Base-by-base conservation (phyloP, 1,284 basidiomycete species). In the Ganoderma lucidum region DNA sequence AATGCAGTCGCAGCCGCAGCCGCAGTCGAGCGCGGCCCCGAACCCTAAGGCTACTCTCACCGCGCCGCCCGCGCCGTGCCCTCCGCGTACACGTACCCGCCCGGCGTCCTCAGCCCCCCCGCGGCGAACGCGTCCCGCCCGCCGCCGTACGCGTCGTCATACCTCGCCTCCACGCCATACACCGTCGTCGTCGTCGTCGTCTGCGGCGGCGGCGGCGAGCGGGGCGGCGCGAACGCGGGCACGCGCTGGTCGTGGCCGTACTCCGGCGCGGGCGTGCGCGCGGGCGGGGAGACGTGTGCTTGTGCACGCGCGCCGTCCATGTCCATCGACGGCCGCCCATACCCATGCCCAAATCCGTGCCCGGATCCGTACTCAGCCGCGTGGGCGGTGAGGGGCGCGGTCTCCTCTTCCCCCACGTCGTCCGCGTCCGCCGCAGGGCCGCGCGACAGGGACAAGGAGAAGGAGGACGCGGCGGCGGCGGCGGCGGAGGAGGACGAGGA, bases 71-170 rank as follows among this genome's bases (percentile, higher is more conserved):
- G 23, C 23, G 23, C 23, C 23, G 23, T 1, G 23, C 23, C 23
- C 23, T 23, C 23, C 23, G 23, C 23, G 23, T 23, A 23, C 23
- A 23, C 23, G 23, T 23, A 1, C 23, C 23, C 23, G 1, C 23
- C 23, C 23, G 37, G 58, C 14, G 58, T 42, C 12, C 58, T 8
- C 58, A 60, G 12, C 5, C 58, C 58, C 10, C 58, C 58, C 32
- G 58, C 15, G 2, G 58, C 19, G 17, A 28, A 39, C 58, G 58
- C 58, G 58, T 60, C 58, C 37, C 58, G 58, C 58, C 58, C 58
- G 14, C 58, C 58, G 14, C 39, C 58, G 8, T 60, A 60, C 58
- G 58, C 58, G 39, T 60, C 58, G 14, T 60, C 58, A 10, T 60
- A 60, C 35, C 58, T 37, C 35, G 39, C 58, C 58, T 41, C 58